Evolutionary conservation across 306 rosid species (phyloP).

Genomic region (Citrullus colocynthis): DNA sequence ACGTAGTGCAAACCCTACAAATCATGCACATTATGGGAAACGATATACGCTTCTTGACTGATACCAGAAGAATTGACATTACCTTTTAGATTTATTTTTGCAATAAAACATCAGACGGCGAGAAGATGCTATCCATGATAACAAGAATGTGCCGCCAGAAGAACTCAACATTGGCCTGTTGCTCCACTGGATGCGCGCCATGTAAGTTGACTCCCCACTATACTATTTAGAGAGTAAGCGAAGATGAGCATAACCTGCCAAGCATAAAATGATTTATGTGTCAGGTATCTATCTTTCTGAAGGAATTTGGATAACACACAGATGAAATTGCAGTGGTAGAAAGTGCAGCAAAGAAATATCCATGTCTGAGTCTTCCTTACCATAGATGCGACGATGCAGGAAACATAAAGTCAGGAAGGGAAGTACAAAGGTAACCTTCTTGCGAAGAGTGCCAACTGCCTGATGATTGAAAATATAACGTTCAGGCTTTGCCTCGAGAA

Average conservation of each 20-base stretch:
- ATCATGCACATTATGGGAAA: not conserved
- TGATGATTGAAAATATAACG: not conserved
- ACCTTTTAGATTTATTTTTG: not conserved
- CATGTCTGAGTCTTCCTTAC: no score
- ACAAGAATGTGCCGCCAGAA: not conserved
- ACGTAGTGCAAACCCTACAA: not conserved
- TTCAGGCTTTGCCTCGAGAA: not conserved
- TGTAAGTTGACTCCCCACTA: not conserved
- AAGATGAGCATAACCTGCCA: constrained; percentile 2
- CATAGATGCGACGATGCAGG: no score
- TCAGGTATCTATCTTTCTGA: not conserved
- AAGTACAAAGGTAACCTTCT: no score
- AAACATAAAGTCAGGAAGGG: no score
- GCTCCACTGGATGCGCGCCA: not conserved
- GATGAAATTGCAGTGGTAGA: not conserved
- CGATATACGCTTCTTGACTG: not conserved
- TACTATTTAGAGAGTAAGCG: not conserved
- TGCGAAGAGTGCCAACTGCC: not conserved
- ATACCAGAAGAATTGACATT: not conserved
- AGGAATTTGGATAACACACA: not conserved
- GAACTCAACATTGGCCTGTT: not conserved
- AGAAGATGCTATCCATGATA: not conserved
- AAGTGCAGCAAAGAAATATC: not conserved
- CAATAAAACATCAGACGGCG: not conserved
- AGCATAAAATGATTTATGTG: not conserved